Evolutionary conservation across 108 stramenopile species (phyloP).

Genomic region (Epithemia pelagica): DNA sequence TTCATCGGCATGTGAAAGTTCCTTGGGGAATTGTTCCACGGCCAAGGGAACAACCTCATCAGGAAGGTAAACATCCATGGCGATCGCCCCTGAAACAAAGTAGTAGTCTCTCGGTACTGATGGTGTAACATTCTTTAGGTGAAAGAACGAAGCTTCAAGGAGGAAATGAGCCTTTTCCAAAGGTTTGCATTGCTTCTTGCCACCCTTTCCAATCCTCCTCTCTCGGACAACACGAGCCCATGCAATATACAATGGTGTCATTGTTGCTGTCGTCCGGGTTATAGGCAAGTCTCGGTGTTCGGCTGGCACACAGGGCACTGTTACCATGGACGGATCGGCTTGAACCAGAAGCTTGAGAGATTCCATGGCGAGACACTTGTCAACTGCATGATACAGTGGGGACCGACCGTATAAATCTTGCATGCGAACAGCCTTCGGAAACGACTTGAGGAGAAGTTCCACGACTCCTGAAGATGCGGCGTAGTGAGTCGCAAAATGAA

Average conservation of each 20-base stretch:
- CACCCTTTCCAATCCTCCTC: not conserved
- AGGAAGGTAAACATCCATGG: constrained; percentile 12
- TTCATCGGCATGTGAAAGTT: not conserved
- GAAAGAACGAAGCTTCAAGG: not conserved
- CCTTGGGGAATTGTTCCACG: not conserved
- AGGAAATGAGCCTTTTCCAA: constrained; percentile 12
- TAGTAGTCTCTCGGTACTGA: not conserved
- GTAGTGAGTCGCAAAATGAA: constrained; percentile 18
- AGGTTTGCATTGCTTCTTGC: constrained; percentile 6
- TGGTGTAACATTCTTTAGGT: not conserved
- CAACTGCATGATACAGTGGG: constrained; percentile 18
- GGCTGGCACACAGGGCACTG: constrained; percentile 6
- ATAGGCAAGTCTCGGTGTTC: not conserved
- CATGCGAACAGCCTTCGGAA: constrained; percentile 12
- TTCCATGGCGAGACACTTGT: constrained; percentile 1
- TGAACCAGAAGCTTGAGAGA: constrained; percentile 4
- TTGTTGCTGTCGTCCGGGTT: not conserved
- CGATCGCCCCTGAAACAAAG: constrained; percentile 8
- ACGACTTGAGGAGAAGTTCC: constrained; percentile 10
- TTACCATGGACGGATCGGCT: not conserved
- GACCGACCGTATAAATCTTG: constrained; percentile 16
- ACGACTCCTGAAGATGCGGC: constrained; percentile 3
- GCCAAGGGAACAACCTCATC: constrained; percentile 6
- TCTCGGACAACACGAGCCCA: constrained; percentile 7
- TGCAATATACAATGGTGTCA: constrained; percentile 13